Conservation (phyloP, 2,329 filamentous ascomycete genomes). For the Colletotrichum tofieldiae region DNA sequence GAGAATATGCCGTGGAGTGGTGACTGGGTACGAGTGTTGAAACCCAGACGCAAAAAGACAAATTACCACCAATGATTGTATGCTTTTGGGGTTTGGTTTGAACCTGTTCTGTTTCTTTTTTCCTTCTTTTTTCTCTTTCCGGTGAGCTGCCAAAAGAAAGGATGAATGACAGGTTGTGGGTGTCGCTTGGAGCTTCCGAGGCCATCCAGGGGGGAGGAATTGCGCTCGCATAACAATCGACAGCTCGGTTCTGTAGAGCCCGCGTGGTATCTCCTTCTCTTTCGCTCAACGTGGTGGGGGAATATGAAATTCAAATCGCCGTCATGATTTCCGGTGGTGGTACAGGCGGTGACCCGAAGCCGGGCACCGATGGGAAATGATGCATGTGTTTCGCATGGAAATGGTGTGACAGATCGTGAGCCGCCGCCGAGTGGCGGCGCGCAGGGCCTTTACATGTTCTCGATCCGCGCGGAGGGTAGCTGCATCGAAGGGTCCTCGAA, state of each 20-base stretch:
- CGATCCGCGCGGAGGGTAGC: constrained; percentile 72
- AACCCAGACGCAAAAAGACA: constrained; percentile 17
- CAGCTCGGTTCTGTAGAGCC: constrained; percentile 50
- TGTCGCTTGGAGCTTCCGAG: background rate
- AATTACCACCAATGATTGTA: constrained; percentile 33
- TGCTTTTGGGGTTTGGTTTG: constrained; percentile 32
- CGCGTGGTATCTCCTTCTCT: constrained; percentile 51
- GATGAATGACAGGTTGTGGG: background rate
- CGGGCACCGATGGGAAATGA: constrained; percentile 10
- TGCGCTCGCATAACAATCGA: constrained; percentile 32
- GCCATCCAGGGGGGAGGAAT: constrained; percentile 11
- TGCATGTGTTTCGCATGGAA: constrained; percentile 17
- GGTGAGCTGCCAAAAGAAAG: background rate
- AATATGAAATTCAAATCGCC: constrained; percentile 43
- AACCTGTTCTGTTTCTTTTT: constrained; percentile 32
- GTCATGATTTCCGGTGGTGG: constrained; percentile 30
- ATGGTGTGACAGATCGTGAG: background rate
- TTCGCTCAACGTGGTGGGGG: constrained; percentile 31
- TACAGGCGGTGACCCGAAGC: constrained; percentile 28
- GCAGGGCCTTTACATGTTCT: constrained; percentile 62
- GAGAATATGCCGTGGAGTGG: background rate
- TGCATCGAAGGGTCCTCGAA: constrained; percentile 72
- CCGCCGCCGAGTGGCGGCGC: background rate
- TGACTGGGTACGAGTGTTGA: constrained; percentile 2
- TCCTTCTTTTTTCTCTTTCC: background rate